Evolutionary conservation across 129 eudicot genomes (phyloP).

Genomic region (Flaveria trinervia): DNA sequence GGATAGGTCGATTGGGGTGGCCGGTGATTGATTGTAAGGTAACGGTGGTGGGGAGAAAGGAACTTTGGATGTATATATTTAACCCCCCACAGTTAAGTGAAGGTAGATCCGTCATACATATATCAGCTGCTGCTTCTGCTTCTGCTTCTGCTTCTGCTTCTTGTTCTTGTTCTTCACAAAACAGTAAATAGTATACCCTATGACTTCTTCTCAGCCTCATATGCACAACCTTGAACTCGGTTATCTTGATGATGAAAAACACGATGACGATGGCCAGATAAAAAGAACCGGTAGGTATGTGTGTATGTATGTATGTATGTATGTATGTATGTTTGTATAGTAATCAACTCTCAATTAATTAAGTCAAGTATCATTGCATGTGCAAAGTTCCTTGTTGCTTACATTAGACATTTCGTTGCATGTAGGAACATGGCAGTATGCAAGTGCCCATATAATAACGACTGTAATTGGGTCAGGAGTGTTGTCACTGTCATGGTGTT

Average conservation of each 20-base stretch:
- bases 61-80: background rate
- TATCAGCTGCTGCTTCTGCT: background rate
- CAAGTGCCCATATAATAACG: conserved; percentile 74
- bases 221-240: conserved; percentile 24
- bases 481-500: conserved; percentile 70
- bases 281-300: conserved; percentile 22
- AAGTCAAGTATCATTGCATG: background rate
- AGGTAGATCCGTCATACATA: background rate
- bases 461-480: conserved; percentile 86
- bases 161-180: background rate
- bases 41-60: no score
- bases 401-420: no score
- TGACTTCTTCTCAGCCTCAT: background rate
- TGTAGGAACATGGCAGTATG: conserved; percentile 54
- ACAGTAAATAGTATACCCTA: background rate
- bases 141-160: no score
- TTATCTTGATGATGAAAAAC: conserved; percentile 25
- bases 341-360: no score
- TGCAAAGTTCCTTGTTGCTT: no score
- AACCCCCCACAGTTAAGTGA: background rate
- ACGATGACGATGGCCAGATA: conserved; percentile 31
- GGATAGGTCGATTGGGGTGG: no score
- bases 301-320: no score
- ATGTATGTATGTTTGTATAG: no score
- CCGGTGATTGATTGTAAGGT: no score